Conservation (phyloP, 306 rosid species). For the Quercus cerris region DNA sequence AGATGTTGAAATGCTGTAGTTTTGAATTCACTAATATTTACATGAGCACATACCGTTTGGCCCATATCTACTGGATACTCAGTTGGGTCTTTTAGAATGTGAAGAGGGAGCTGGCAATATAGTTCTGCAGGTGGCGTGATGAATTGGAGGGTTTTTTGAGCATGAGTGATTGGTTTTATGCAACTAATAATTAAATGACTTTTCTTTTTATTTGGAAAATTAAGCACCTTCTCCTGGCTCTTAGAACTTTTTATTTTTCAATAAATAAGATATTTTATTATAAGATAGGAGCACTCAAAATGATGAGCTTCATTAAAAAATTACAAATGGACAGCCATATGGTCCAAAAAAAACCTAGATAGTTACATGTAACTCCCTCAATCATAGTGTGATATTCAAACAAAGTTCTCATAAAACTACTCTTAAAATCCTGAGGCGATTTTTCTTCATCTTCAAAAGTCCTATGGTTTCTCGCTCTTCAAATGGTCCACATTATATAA, state of each 20-base stretch:
- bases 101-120: neutral
- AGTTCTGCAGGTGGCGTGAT: neutral
- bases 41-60: neutral
- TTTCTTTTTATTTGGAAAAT: neutral
- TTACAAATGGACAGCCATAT: too few species aligned
- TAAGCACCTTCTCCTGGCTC: neutral
- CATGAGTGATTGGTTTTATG: neutral
- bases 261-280: too few species aligned
- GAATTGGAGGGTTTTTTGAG: neutral
- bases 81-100: neutral
- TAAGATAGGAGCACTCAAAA: too few species aligned
- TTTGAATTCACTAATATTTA: neutral
- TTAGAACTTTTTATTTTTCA: neutral
- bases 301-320: too few species aligned
- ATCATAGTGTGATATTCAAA: too few species aligned
- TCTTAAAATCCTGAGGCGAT: too few species aligned
- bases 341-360: too few species aligned
- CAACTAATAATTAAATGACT: neutral
- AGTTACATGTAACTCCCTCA: too few species aligned
- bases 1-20: neutral
- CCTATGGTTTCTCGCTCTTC: neutral
- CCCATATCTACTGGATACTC: neutral
- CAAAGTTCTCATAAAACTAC: too few species aligned
- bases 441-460: too few species aligned
- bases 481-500: neutral